These are phyloP conservation scores for Kodamaea leandrae DNA, from an alignment of 805 yeast species.

Conservation along the genomic window DNA sequence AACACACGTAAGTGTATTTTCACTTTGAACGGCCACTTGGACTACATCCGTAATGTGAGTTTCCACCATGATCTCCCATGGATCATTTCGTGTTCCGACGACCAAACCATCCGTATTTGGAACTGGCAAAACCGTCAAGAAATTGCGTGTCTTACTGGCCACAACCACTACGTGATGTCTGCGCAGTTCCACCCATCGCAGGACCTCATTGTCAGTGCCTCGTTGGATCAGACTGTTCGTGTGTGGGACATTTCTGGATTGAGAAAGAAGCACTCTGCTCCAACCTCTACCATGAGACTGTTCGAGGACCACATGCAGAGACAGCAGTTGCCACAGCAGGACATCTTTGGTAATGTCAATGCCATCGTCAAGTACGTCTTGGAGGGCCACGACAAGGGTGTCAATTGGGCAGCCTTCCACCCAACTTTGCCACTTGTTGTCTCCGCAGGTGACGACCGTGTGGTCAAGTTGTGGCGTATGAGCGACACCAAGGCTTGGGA, in stretches of 20 bases:
- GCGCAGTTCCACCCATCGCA: constrained; percentile 97
- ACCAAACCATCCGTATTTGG: constrained; percentile 98
- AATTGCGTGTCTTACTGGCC: constrained; percentile 95
- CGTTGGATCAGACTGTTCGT: constrained; percentile 96
- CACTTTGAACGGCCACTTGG: constrained; percentile 90
- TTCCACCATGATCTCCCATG: constrained; percentile 97
- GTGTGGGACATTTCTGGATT: constrained; percentile 98
- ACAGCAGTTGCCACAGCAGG: constrained; percentile 78
- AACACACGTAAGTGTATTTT: constrained; percentile 88
- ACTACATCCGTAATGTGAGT: constrained; percentile 88
- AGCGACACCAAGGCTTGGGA: constrained; percentile 98
- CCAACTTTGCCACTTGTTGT: constrained; percentile 94
- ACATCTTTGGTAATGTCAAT: constrained; percentile 90
- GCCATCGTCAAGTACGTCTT: constrained; percentile 93
- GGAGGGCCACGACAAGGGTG: constrained; percentile 98
- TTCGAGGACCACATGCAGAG: constrained; percentile 61
- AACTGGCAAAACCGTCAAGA: constrained; percentile 99
- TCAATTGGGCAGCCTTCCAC: constrained; percentile 97
- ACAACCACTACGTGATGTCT: constrained; percentile 96
- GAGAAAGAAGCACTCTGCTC: constrained; percentile 91
- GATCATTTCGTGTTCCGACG: constrained; percentile 95
- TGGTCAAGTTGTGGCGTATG: constrained; percentile 96
- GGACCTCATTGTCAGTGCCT: constrained; percentile 91
- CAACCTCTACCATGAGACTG: constrained; percentile 47
- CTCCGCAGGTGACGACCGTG: constrained; percentile 94